Conservation (phyloP, 352 stramenopile species). For the Phytophthora nicotianae region DNA sequence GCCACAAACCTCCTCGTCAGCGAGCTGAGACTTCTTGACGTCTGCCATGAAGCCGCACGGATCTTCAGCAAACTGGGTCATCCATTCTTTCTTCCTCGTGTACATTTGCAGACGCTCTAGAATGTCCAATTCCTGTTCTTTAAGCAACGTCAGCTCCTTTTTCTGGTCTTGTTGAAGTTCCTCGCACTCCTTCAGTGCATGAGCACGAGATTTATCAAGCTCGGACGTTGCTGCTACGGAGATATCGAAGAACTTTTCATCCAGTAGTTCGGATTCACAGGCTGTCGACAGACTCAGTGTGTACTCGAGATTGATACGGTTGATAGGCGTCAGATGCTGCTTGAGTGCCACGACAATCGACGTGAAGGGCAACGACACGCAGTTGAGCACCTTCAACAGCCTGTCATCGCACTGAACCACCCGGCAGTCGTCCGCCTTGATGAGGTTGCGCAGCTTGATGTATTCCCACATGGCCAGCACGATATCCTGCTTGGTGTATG, state of each 20-base stretch:
- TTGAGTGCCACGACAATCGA: slow-evolving; percentile 73
- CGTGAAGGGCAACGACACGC: slow-evolving; percentile 70
- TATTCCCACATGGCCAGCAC: slow-evolving; percentile 81
- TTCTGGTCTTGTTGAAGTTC: slow-evolving; percentile 71
- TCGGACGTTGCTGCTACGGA: slow-evolving; percentile 63
- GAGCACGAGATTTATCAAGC: slow-evolving; percentile 42
- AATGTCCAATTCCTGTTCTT: slow-evolving; percentile 62
- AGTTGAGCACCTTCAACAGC: slow-evolving; percentile 63
- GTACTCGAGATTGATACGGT: slow-evolving; percentile 67
- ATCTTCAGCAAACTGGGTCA: slow-evolving; percentile 68
- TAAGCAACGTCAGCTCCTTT: slow-evolving; percentile 63
- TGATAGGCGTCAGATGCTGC: slow-evolving; percentile 61
- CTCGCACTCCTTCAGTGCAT: slow-evolving; percentile 54
- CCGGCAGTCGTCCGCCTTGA: slow-evolving; percentile 84
- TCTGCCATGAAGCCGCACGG: slow-evolving; percentile 69
- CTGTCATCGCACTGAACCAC: slow-evolving; percentile 66
- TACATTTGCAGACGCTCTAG: slow-evolving; percentile 53
- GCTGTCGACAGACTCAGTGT: slow-evolving; percentile 47
- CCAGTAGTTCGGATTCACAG: slow-evolving; percentile 38
- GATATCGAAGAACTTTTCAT: slow-evolving; percentile 66
- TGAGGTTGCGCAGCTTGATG: slow-evolving; percentile 75
- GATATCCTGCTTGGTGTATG: slow-evolving; percentile 75
- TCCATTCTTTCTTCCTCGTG: slow-evolving; percentile 68
- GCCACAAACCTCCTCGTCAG: slow-evolving; percentile 56
- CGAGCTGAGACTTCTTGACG: slow-evolving; percentile 60